A percentile compares a stretch with the other conserved stretches of the same genome.
phyloP scores from a whole-genome alignment of 2,329 filamentous ascomycete species.

The Stromatinia cepivora region DNA sequence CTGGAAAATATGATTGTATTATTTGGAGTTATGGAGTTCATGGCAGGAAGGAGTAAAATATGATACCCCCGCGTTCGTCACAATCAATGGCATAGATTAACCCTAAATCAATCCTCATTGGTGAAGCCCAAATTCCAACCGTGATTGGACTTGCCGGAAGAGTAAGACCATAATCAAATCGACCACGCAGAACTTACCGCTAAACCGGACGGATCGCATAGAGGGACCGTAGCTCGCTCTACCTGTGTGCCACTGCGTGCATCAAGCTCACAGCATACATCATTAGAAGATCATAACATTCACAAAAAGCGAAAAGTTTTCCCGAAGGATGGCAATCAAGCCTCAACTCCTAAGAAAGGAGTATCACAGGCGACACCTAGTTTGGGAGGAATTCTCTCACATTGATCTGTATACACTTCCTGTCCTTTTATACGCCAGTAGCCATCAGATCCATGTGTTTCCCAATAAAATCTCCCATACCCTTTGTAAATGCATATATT shows the following conservation, averaged over 20 bases:
- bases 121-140: neutral
- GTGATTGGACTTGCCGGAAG: neutral
- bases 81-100: slow-evolving; percentile 4
- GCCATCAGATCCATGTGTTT: slow-evolving; percentile 37
- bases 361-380: slow-evolving; percentile 87
- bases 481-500: slow-evolving; percentile 35
- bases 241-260: neutral
- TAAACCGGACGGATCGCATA: neutral
- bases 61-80: slow-evolving; percentile 27
- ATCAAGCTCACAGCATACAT: neutral
- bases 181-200: neutral
- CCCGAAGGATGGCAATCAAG: slow-evolving; percentile 78
- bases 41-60: slow-evolving; percentile 20
- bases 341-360: slow-evolving; percentile 64
- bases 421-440: slow-evolving; percentile 38
- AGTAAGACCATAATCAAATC: neutral
- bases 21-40: slow-evolving; percentile 23
- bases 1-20: slow-evolving; percentile 34
- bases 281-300: slow-evolving; percentile 26
- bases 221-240: neutral
- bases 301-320: slow-evolving; percentile 8
- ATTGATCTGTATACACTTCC: slow-evolving; percentile 54
- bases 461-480: slow-evolving; percentile 31
- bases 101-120: neutral
- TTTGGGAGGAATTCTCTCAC: slow-evolving; percentile 54